Percentiles rank a stretch among this genome's conserved stretches.
Evolutionary conservation across 306 rosid genomes (phyloP).

Genomic region (Spatholobus suberectus): DNA sequence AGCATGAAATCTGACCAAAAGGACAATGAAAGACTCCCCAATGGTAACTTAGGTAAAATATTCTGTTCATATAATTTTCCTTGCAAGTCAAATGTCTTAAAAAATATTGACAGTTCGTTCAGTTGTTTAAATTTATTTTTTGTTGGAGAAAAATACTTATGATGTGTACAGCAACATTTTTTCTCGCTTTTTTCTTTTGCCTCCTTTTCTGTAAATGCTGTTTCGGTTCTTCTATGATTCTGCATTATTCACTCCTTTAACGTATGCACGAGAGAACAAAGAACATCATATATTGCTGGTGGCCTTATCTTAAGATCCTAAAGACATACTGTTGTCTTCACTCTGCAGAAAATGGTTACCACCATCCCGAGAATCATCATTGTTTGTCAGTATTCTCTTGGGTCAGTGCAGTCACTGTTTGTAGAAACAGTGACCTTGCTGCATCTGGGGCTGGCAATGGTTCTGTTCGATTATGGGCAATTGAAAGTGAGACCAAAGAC

Average conservation of each 20-base stretch:
- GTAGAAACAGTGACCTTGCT: constrained; percentile 89
- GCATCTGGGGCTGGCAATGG: constrained; percentile 99
- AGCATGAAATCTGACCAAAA: constrained; percentile 50
- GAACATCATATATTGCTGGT: neutral
- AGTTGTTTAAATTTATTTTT: constrained; percentile 5
- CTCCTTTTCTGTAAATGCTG: neutral
- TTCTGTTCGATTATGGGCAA: constrained; percentile 75
- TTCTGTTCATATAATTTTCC: neutral
- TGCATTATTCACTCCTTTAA: neutral
- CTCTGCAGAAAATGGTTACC: constrained; percentile 72
- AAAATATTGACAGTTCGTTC: constrained; percentile 8
- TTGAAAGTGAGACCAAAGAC: constrained; percentile 69
- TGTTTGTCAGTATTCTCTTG: constrained; percentile 71
- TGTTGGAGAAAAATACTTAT: neutral
- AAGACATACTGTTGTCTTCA: constrained; percentile 36
- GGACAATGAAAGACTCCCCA: constrained; percentile 59
- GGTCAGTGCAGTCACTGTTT: constrained; percentile 81
- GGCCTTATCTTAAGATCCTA: constrained; percentile 30
- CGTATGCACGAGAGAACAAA: neutral
- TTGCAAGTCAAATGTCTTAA: neutral
- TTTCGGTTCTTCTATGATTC: neutral
- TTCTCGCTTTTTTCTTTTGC: neutral
- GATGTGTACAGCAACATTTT: neutral
- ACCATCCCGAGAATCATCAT: constrained; percentile 44
- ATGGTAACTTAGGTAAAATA: constrained; percentile 68